Percentiles rank a stretch among this genome's conserved stretches.
phyloP scores from a whole-genome alignment of 805 yeast genomes.

The Myxozyma geophila region DNA sequence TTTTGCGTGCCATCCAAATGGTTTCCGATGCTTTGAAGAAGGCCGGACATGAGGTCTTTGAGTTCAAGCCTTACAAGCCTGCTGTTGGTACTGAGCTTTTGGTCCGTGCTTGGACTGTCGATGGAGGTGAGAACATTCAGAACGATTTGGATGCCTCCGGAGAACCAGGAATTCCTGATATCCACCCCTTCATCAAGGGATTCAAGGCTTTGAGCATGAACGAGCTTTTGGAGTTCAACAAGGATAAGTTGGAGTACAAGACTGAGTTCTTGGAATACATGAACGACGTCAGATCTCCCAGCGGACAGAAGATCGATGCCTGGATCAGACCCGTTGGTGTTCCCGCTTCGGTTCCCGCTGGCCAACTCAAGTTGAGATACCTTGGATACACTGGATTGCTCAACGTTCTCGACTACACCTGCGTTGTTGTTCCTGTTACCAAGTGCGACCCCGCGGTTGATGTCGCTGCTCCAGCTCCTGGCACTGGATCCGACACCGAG shows the following conservation, averaged over 20 bases:
- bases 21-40: constrained; percentile 40
- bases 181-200: constrained; percentile 30
- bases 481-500: constrained; percentile 25
- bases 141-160: constrained; percentile 35
- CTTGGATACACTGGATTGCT: constrained; percentile 48
- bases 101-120: constrained; percentile 35
- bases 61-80: constrained; percentile 50
- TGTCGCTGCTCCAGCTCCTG: constrained; percentile 32
- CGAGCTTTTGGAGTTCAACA: constrained; percentile 29
- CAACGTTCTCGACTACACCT: constrained; percentile 52
- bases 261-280: constrained; percentile 35
- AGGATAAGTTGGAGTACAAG: constrained; percentile 37
- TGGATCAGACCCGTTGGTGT: constrained; percentile 47
- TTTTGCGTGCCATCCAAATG: constrained; percentile 51
- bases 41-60: constrained; percentile 57
- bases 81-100: constrained; percentile 26
- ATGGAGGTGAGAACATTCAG: constrained; percentile 36
- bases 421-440: constrained; percentile 54
- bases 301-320: constrained; percentile 52
- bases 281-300: constrained; percentile 30
- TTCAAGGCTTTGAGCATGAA: constrained; percentile 28
- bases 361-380: constrained; percentile 33
- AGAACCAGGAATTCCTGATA: constrained; percentile 37
- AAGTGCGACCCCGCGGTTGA: constrained; percentile 47
- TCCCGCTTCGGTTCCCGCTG: constrained; percentile 33